A percentile compares a stretch with the other conserved stretches of the same genome.
phyloP scores from a whole-genome alignment of 768 basidiomycete genomes.

The Boletus rubroflammeus region DNA sequence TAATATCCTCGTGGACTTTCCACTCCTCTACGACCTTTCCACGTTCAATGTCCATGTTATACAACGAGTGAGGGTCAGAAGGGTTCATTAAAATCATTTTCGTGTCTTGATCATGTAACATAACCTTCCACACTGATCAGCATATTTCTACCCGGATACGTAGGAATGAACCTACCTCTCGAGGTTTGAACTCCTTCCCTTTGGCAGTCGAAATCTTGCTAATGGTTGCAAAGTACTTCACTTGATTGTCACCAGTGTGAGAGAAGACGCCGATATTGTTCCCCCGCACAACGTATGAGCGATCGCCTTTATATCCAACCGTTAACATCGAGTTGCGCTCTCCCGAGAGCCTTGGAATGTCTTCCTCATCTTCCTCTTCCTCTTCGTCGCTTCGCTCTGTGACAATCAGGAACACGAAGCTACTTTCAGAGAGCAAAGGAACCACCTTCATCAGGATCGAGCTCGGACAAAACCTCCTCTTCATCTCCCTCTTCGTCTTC shows the following conservation, averaged over 20 bases:
- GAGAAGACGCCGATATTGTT: constrained; percentile 90
- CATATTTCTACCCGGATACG: not conserved
- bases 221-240: constrained; percentile 87
- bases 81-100: constrained; percentile 95
- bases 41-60: constrained; percentile 87
- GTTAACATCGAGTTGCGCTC: constrained; percentile 85
- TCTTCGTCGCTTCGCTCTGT: constrained; percentile 43
- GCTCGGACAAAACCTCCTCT: constrained; percentile 67
- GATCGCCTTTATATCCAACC: constrained; percentile 92
- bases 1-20: constrained; percentile 91
- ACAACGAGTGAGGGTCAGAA: constrained; percentile 73
- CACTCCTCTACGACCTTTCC: constrained; percentile 98
- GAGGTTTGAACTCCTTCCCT: constrained; percentile 81
- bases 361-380: constrained; percentile 39
- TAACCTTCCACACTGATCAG: constrained; percentile 54
- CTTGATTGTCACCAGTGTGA: constrained; percentile 60
- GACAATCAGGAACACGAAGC: constrained; percentile 24
- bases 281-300: constrained; percentile 90
- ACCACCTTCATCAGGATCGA: constrained; percentile 63
- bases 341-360: constrained; percentile 43
- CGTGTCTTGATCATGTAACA: constrained; percentile 94
- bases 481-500: constrained; percentile 76
- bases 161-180: constrained; percentile 54
- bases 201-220: constrained; percentile 75
- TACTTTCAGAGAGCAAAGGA: not conserved